phyloP scores from a whole-genome alignment of 768 basidiomycete species.

The Podaxis sp. region DNA sequence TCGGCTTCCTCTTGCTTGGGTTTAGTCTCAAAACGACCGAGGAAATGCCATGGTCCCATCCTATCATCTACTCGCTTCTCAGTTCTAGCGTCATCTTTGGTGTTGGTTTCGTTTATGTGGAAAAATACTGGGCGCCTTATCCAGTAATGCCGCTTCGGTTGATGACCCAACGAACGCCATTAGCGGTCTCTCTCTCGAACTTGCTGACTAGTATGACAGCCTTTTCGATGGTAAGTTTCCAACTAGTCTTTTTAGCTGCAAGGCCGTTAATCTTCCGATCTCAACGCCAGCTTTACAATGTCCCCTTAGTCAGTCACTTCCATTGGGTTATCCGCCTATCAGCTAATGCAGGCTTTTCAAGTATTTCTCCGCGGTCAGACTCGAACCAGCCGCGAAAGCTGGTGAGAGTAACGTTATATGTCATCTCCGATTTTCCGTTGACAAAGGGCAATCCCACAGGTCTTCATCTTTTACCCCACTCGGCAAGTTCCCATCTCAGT shows the following conservation, averaged over 20 bases:
- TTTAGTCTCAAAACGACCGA: slow-evolving; percentile 78
- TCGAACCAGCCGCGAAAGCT: slow-evolving; percentile 65
- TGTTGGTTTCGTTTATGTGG: slow-evolving; percentile 70
- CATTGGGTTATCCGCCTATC: not conserved
- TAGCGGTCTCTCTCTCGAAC: slow-evolving; percentile 80
- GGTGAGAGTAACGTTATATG: slow-evolving; percentile 44
- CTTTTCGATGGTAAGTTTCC: slow-evolving; percentile 68
- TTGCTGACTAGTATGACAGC: slow-evolving; percentile 75
- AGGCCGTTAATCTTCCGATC: slow-evolving; percentile 13
- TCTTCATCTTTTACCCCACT: slow-evolving; percentile 87
- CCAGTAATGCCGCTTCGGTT: slow-evolving; percentile 91
- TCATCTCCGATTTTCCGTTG: slow-evolving; percentile 13
- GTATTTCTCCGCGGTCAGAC: slow-evolving; percentile 83
- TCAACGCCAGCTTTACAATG: slow-evolving; percentile 70
- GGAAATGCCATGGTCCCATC: slow-evolving; percentile 74
- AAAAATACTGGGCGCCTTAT: slow-evolving; percentile 73
- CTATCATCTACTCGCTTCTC: slow-evolving; percentile 69
- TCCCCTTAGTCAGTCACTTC: slow-evolving; percentile 62
- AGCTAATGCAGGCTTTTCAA: slow-evolving; percentile 23
- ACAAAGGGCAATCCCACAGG: slow-evolving; percentile 42
- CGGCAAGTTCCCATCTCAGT: slow-evolving; percentile 46
- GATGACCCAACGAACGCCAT: slow-evolving; percentile 74
- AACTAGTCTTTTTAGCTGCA: not conserved
- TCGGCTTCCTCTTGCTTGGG: slow-evolving; percentile 74
- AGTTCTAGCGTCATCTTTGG: slow-evolving; percentile 53